A percentile compares a stretch with the other conserved stretches of the same genome.
Conservation (phyloP, 2,329 filamentous ascomycete genomes). For the Septoria petroselini region DNA sequence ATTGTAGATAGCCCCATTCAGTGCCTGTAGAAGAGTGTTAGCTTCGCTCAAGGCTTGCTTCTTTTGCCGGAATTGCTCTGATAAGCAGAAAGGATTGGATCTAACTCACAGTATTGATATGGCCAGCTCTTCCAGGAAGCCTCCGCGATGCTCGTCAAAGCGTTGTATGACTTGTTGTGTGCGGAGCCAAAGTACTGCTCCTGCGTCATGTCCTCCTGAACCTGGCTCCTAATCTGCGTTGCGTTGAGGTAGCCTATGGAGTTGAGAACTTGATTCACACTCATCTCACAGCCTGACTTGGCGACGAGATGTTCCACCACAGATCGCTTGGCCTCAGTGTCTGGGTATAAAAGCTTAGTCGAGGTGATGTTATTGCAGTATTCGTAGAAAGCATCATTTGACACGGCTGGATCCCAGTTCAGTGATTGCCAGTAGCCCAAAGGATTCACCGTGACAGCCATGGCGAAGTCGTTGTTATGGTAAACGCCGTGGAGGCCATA, state of each 20-base stretch:
- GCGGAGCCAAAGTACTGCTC: conserved; percentile 51
- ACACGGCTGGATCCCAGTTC: conserved; percentile 60
- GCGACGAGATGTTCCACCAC: conserved; percentile 47
- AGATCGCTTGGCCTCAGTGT: conserved; percentile 39
- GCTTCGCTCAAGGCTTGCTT: too few relatives aligned
- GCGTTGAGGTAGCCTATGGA: conserved; percentile 55
- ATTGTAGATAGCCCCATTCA: conserved; percentile 76
- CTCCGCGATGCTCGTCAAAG: conserved; percentile 13
- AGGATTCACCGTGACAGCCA: conserved; percentile 19
- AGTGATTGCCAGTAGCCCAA: conserved; percentile 53
- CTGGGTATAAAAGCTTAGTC: conserved; percentile 44
- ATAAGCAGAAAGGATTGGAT: too few relatives aligned
- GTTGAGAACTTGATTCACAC: conserved; percentile 55
- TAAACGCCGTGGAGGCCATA: conserved; percentile 54
- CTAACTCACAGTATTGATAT: conserved; percentile 42
- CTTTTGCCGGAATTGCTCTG: too few relatives aligned
- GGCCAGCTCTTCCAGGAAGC: conserved; percentile 47
- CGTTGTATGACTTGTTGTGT: conserved; percentile 45
- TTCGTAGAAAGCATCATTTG: conserved; percentile 48
- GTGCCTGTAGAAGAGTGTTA: conserved; percentile 29
- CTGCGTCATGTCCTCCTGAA: conserved; percentile 39
- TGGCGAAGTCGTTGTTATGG: conserved; percentile 54
- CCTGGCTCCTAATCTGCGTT: conserved; percentile 44
- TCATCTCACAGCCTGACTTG: conserved; percentile 47
- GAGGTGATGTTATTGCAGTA: conserved; percentile 58